phyloP scores from a whole-genome alignment of 73 alveolate genomes.

The Paramecium tetraurelia region DNA sequence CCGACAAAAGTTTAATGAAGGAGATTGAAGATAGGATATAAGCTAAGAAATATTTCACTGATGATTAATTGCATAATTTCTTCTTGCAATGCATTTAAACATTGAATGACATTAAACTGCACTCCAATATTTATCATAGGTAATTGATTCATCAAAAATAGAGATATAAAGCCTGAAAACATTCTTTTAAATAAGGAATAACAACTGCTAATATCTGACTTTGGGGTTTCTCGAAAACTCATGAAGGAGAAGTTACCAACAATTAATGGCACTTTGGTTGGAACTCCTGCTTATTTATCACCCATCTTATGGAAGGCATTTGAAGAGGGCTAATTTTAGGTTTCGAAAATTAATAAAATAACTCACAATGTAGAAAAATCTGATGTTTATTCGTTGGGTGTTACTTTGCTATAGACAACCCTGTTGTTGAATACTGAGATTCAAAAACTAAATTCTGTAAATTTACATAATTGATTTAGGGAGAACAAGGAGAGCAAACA shows the following conservation, averaged over 20 bases:
- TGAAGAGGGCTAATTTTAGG: neutral
- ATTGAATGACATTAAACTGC: neutral
- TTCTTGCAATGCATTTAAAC: neutral
- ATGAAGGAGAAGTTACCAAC: constrained; percentile 5
- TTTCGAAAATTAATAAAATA: neutral
- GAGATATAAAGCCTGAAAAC: constrained; percentile 41
- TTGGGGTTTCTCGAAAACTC: constrained; percentile 7
- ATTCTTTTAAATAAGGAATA: neutral
- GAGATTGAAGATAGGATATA: neutral
- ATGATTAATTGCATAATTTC: neutral
- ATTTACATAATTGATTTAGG: neutral
- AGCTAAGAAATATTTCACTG: neutral
- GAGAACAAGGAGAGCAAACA: neutral
- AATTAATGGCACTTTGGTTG: constrained; percentile 14
- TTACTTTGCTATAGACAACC: neutral
- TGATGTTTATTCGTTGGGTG: constrained; percentile 14
- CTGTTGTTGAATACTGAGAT: neutral
- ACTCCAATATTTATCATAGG: neutral
- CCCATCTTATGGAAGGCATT: constrained; percentile 13
- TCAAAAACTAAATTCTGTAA: neutral
- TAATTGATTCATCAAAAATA: neutral
- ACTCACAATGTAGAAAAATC: constrained; percentile 23
- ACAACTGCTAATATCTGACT: neutral
- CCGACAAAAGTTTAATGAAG: neutral
- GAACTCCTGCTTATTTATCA: constrained; percentile 46